Conservation (phyloP, 1,284 basidiomycete genomes). For the Ceratobasidium sp. region DNA sequence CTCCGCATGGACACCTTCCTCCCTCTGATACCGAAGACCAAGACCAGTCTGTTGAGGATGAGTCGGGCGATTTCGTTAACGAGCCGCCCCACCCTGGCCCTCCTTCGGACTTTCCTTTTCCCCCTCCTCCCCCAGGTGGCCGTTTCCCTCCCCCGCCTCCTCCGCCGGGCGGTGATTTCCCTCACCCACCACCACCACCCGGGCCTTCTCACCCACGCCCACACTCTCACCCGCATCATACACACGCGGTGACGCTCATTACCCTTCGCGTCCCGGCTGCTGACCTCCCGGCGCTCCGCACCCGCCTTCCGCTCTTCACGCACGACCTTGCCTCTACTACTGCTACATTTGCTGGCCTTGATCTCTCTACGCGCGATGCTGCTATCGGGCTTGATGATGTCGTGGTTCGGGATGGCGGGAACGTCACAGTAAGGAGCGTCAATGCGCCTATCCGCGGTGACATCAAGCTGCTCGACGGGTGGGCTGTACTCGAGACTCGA, state of each 20-base stretch:
- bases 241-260: not conserved
- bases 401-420: conserved; percentile 4
- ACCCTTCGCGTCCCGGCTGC: conserved; percentile 25
- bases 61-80: not conserved
- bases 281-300: conserved; percentile 14
- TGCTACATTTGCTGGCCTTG: conserved; percentile 14
- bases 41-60: not conserved
- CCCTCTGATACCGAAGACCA: not conserved
- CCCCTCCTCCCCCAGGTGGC: conserved; percentile 14
- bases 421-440: conserved; percentile 14
- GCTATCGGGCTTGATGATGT: not conserved
- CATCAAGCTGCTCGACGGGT: not conserved
- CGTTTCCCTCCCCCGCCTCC: conserved; percentile 1
- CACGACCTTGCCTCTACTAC: conserved; percentile 8
- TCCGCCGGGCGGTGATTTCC: not conserved
- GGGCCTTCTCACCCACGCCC: not conserved
- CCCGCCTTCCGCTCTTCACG: conserved; percentile 33
- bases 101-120: not conserved
- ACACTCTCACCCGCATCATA: conserved; percentile 22
- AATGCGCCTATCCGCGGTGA: conserved; percentile 28
- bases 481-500: conserved; percentile 19
- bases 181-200: conserved; percentile 1
- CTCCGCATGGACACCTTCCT: not conserved
- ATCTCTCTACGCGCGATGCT: conserved; percentile 14
- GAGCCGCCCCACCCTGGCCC: not conserved